A percentile compares a stretch with the other conserved stretches of the same genome.
These are phyloP conservation scores for Chiua virens DNA, from an alignment of 768 basidiomycete species.

Conservation along the genomic window DNA sequence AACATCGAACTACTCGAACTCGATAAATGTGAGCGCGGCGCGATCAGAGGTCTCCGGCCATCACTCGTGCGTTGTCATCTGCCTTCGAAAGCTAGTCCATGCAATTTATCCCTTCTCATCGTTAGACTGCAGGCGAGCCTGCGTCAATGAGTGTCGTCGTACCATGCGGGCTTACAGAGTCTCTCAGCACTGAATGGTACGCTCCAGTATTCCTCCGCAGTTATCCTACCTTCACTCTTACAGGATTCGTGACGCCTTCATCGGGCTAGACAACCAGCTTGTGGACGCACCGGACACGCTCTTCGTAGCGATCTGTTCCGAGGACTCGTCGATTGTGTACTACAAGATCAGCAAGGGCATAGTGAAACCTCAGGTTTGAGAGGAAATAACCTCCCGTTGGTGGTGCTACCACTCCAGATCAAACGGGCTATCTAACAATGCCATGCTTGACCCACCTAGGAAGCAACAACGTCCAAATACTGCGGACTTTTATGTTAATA, in stretches of 20 bases:
- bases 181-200: slow-evolving; percentile 62
- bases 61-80: slow-evolving; percentile 40
- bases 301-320: slow-evolving; percentile 69
- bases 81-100: not conserved
- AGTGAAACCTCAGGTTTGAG: slow-evolving; percentile 63
- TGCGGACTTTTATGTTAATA: slow-evolving; percentile 2
- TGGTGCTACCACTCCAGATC: no score
- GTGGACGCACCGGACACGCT: slow-evolving; percentile 41
- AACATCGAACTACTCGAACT: slow-evolving; percentile 66
- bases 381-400: no score
- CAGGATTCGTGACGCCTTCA: slow-evolving; percentile 63
- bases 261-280: slow-evolving; percentile 35
- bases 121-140: slow-evolving; percentile 42
- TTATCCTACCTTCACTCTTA: not conserved
- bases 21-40: slow-evolving; percentile 49
- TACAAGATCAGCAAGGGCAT: slow-evolving; percentile 80
- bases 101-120: not conserved
- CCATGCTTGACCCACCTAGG: no score
- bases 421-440: no score
- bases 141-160: slow-evolving; percentile 43
- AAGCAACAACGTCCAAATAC: not conserved
- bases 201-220: slow-evolving; percentile 8
- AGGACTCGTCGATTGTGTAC: slow-evolving; percentile 83
- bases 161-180: slow-evolving; percentile 69
- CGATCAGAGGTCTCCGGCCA: slow-evolving; percentile 57